phyloP scores from a whole-genome alignment of 2,329 filamentous ascomycete genomes.

The Pseudocercospora cruenta region DNA sequence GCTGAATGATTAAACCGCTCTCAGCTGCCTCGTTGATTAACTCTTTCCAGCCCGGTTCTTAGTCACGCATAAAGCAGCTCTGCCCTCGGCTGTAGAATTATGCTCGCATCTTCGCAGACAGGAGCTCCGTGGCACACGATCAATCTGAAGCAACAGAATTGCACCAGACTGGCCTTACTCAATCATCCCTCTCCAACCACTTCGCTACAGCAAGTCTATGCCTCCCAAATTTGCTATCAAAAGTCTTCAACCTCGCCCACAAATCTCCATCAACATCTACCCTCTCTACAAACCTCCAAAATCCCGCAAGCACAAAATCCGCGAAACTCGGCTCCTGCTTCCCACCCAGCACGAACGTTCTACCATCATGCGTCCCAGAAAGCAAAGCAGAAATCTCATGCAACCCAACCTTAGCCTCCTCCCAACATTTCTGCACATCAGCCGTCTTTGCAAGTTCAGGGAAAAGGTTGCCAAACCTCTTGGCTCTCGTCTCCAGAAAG shows the following conservation, averaged over 20 bases:
- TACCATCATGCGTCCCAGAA: constrained; percentile 34
- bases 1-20: background rate
- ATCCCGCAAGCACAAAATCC: constrained; percentile 59
- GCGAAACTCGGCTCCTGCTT: constrained; percentile 55
- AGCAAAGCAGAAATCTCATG: constrained; percentile 45
- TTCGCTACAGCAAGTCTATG: constrained; percentile 45
- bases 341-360: constrained; percentile 63
- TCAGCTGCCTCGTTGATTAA: background rate
- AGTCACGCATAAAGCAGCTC: no score
- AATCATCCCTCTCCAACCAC: constrained; percentile 46
- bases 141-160: no score
- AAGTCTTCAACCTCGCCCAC: constrained; percentile 45
- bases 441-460: constrained; percentile 52
- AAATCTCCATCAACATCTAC: constrained; percentile 40
- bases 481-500: constrained; percentile 58
- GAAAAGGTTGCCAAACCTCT: constrained; percentile 57
- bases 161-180: constrained; percentile 5
- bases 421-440: constrained; percentile 51
- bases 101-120: background rate
- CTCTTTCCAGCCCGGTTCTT: background rate
- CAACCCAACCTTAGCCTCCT: constrained; percentile 46
- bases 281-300: constrained; percentile 47
- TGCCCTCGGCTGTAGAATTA: no score
- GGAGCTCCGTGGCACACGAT: background rate
- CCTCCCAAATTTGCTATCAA: constrained; percentile 43